These are phyloP conservation scores for Plasmodium relictum DNA, from an alignment of 169 alveolate genomes.

Conservation along the genomic window DNA sequence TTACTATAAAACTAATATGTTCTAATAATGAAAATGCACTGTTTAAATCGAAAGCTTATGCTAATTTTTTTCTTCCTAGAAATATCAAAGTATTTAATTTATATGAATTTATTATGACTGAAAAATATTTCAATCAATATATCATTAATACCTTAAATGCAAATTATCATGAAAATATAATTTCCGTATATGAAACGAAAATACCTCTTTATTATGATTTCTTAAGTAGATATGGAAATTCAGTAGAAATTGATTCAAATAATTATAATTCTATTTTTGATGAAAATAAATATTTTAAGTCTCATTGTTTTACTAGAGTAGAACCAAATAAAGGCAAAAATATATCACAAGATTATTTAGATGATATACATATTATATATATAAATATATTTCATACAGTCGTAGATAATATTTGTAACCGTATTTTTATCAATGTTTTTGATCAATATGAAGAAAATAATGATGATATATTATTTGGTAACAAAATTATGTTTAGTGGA, in stretches of 20 bases:
- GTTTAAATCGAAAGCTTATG: slow-evolving; percentile 74
- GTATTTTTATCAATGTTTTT: slow-evolving; percentile 52
- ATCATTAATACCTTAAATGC: slow-evolving; percentile 80
- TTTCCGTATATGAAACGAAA: slow-evolving; percentile 72
- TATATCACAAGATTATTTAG: slow-evolving; percentile 41
- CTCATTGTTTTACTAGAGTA: slow-evolving; percentile 50
- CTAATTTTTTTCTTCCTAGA: slow-evolving; percentile 78
- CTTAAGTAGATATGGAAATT: slow-evolving; percentile 73
- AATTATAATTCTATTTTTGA: slow-evolving; percentile 60
- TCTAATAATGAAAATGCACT: slow-evolving; percentile 67
- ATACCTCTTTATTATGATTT: slow-evolving; percentile 70
- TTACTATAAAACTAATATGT: slow-evolving; percentile 80
- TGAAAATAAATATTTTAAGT: slow-evolving; percentile 63
- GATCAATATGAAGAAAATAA: slow-evolving; percentile 52
- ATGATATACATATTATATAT: slow-evolving; percentile 57
- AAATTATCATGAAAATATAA: slow-evolving; percentile 74
- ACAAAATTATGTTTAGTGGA: slow-evolving; percentile 65
- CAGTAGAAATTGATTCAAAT: slow-evolving; percentile 63
- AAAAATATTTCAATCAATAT: slow-evolving; percentile 78
- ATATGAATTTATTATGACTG: slow-evolving; percentile 78
- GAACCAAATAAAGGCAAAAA: slow-evolving; percentile 42
- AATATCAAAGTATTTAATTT: slow-evolving; percentile 74
- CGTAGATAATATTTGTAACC: slow-evolving; percentile 44
- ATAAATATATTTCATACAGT: slow-evolving; percentile 60
- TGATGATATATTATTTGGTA: slow-evolving; percentile 17